Percentiles rank a stretch among this genome's conserved stretches.
Conservation (phyloP, 169 alveolate species). For the Plasmodium chabaudi region DNA sequence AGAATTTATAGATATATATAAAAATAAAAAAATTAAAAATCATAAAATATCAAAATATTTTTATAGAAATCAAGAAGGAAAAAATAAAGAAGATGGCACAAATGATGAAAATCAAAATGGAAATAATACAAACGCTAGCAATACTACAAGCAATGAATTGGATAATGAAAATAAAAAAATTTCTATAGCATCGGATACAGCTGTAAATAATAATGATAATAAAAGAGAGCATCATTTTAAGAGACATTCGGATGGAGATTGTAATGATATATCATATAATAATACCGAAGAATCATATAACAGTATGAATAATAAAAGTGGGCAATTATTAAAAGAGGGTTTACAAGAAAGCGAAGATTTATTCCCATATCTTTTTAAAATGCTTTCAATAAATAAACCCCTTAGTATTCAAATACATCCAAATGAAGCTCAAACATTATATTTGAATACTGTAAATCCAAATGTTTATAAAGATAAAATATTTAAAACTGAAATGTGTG, state of each 20-base stretch:
- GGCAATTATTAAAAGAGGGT: background rate
- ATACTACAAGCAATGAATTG: too few relatives aligned
- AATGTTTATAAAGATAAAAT: constrained; percentile 47
- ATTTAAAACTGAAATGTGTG: constrained; percentile 75
- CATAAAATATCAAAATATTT: constrained; percentile 13
- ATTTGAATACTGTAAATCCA: constrained; percentile 50
- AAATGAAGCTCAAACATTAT: constrained; percentile 71
- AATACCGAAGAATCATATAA: constrained; percentile 20
- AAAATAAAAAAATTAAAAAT: constrained; percentile 35
- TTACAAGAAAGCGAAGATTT: constrained; percentile 5
- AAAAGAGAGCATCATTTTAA: constrained; percentile 16
- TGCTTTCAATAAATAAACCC: constrained; percentile 83
- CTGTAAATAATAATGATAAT: background rate
- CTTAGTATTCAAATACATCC: constrained; percentile 86
- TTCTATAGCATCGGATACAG: constrained; percentile 27
- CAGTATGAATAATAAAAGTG: background rate
- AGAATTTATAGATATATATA: constrained; percentile 33
- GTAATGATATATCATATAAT: constrained; percentile 11
- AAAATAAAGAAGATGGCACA: constrained; percentile 21
- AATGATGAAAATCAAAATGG: background rate
- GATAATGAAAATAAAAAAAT: background rate
- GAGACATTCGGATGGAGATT: constrained; percentile 25
- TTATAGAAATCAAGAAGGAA: constrained; percentile 15
- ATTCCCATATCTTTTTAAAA: constrained; percentile 77
- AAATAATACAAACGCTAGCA: too few relatives aligned